Percentiles rank a stretch among this genome's conserved stretches.
phyloP scores from a whole-genome alignment of 495 filamentous ascomycete genomes.

The Cenococcum geophilum region DNA sequence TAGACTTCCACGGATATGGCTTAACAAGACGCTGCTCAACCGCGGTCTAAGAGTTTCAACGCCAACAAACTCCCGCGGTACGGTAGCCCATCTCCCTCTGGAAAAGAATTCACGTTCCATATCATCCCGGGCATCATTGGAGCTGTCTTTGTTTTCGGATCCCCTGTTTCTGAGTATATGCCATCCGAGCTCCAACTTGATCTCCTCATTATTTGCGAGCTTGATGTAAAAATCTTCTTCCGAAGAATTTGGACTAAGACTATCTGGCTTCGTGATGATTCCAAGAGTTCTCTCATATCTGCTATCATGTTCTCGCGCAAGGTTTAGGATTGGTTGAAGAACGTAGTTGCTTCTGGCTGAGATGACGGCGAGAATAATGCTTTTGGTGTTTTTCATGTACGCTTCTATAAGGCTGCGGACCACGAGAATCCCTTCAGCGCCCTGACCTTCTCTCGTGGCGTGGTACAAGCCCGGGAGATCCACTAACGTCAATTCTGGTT shows the following conservation, averaged over 20 bases:
- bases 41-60: background rate
- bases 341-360: background rate
- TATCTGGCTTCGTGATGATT: background rate
- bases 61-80: background rate
- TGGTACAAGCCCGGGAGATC: conserved; percentile 8
- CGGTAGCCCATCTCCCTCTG: background rate
- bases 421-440: background rate
- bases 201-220: background rate
- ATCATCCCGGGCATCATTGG: background rate
- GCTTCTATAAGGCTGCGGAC: background rate
- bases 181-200: background rate
- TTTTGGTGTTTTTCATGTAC: background rate
- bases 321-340: background rate
- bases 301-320: background rate
- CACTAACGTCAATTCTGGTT: conserved; percentile 4
- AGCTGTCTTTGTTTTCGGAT: background rate
- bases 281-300: background rate
- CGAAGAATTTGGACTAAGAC: background rate
- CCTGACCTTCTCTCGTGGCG: background rate
- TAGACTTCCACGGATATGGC: background rate
- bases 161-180: background rate
- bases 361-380: background rate
- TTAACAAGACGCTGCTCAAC: background rate
- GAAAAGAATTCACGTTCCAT: background rate
- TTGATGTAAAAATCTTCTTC: background rate